A percentile compares a stretch with the other conserved stretches of the same genome.
Conservation (phyloP, 2,329 filamentous ascomycete genomes). For the Neoscytalidium dimidiatum region DNA sequence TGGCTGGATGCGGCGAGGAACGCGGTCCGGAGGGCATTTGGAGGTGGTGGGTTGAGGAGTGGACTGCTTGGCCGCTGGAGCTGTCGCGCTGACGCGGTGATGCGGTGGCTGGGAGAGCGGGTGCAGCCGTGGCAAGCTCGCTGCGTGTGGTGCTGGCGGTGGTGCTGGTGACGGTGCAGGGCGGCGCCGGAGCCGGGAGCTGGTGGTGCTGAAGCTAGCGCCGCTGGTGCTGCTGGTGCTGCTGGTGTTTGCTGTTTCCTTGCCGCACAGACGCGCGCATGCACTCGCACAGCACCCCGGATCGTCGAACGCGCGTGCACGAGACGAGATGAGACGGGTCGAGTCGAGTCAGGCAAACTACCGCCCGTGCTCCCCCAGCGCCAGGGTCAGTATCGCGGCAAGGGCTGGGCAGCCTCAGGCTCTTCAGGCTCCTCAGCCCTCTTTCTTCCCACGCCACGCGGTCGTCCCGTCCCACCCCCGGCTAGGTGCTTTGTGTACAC, state of each 20-base stretch:
- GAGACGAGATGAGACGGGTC: too few species aligned
- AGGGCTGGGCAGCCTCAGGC: not conserved
- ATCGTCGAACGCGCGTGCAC: not conserved
- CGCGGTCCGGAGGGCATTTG: not conserved
- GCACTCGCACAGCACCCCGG: slow-evolving; percentile 11
- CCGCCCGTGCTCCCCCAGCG: not conserved
- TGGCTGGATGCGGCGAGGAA: not conserved
- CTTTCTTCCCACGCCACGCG: not conserved
- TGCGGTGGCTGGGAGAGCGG: not conserved
- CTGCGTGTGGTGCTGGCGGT: not conserved
- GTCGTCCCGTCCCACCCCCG: not conserved
- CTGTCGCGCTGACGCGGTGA: not conserved
- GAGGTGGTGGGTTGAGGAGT: not conserved
- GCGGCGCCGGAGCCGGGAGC: too few species aligned
- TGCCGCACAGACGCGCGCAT: not conserved
- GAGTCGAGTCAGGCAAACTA: not conserved
- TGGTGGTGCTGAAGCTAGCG: too few species aligned
- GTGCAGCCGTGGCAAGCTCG: not conserved
- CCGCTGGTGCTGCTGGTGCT: not conserved
- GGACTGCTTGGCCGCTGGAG: not conserved
- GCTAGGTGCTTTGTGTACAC: not conserved
- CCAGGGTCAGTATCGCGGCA: not conserved
- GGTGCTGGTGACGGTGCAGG: too few species aligned
- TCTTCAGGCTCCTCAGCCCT: not conserved
- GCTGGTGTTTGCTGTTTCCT: not conserved